Conservation (phyloP, 2,329 filamentous ascomycete species). For the Pestalotiopsis sp. region DNA sequence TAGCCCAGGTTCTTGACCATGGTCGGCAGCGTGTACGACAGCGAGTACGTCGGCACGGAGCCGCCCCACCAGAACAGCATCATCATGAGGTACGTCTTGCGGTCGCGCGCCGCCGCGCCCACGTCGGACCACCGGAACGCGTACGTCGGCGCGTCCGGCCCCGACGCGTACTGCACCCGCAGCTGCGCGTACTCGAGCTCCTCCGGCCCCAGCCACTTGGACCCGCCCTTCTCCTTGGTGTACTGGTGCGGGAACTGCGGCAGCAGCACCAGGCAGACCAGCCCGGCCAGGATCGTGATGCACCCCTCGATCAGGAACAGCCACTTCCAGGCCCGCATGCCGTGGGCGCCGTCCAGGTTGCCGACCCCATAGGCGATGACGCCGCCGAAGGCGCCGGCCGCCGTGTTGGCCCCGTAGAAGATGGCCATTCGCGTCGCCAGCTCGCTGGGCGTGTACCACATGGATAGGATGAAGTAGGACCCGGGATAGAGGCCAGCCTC, state of each 20-base stretch:
- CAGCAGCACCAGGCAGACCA: conserved; percentile 37
- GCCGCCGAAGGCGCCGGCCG: conserved; percentile 39
- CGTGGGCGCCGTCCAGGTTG: conserved; percentile 34
- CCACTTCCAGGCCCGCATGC: conserved; percentile 42
- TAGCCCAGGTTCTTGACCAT: conserved; percentile 47
- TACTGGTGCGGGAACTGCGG: conserved; percentile 32
- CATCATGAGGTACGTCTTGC: conserved; percentile 41
- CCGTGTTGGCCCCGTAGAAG: conserved; percentile 36
- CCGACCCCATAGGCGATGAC: conserved; percentile 41
- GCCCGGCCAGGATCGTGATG: conserved; percentile 33
- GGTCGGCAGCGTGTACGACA: conserved; percentile 30
- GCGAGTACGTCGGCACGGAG: conserved; percentile 40
- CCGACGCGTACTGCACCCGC: conserved; percentile 35
- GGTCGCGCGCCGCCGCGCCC: conserved; percentile 42
- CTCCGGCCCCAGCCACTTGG: conserved; percentile 43
- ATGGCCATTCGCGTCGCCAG: conserved; percentile 21
- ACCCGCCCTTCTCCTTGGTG: not conserved
- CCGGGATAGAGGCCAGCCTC: conserved; percentile 29
- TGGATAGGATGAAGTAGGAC: conserved; percentile 24
- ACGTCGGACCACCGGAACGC: conserved; percentile 41
- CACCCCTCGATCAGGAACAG: conserved; percentile 21
- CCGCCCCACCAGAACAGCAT: conserved; percentile 44
- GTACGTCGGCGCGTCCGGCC: conserved; percentile 34
- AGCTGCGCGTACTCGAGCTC: conserved; percentile 46
- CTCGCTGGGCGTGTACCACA: conserved; percentile 26